phyloP scores from a whole-genome alignment of 495 filamentous ascomycete species.

The Hyphodiscus hymeniophilus region DNA sequence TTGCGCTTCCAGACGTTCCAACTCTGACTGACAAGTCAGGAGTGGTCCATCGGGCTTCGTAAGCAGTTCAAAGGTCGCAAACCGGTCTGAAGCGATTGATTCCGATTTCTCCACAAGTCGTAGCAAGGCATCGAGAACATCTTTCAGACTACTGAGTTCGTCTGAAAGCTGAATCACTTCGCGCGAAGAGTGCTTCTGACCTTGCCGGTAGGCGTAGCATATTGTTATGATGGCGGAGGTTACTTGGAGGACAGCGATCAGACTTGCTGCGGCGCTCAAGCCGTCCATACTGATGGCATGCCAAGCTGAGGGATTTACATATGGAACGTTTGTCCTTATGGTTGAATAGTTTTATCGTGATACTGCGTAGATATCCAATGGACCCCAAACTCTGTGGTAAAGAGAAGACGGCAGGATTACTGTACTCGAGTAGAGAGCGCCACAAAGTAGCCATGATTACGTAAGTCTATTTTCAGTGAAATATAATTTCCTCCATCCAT shows the following conservation, averaged over 20 bases:
- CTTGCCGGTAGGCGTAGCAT: conserved; percentile 12
- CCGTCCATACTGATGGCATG: conserved; percentile 7
- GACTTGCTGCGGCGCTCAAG: conserved; percentile 6
- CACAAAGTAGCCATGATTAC: too few relatives aligned
- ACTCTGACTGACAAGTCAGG: background rate
- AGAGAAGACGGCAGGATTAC: too few relatives aligned
- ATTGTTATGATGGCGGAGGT: conserved; percentile 9
- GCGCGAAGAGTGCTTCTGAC: background rate
- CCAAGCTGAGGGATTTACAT: too few relatives aligned
- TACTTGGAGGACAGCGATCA: conserved; percentile 13
- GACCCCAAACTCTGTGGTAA: too few relatives aligned
- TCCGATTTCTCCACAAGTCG: conserved; percentile 9
- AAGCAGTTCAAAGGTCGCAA: conserved; percentile 6
- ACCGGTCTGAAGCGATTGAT: background rate
- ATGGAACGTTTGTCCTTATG: too few relatives aligned
- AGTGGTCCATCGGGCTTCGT: conserved; percentile 6
- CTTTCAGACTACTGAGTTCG: conserved; percentile 4
- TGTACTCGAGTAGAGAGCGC: too few relatives aligned
- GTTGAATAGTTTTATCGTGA: too few relatives aligned
- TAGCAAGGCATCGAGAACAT: conserved; percentile 7
- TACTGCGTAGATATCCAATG: too few relatives aligned
- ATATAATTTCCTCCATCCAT: too few relatives aligned
- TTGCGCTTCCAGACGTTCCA: conserved; percentile 9
- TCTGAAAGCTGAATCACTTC: conserved; percentile 10
- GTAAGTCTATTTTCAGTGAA: too few relatives aligned